Evolutionary conservation across 2,329 filamentous ascomycete species (phyloP).

Genomic region (Sporothrix euskadiensis): DNA sequence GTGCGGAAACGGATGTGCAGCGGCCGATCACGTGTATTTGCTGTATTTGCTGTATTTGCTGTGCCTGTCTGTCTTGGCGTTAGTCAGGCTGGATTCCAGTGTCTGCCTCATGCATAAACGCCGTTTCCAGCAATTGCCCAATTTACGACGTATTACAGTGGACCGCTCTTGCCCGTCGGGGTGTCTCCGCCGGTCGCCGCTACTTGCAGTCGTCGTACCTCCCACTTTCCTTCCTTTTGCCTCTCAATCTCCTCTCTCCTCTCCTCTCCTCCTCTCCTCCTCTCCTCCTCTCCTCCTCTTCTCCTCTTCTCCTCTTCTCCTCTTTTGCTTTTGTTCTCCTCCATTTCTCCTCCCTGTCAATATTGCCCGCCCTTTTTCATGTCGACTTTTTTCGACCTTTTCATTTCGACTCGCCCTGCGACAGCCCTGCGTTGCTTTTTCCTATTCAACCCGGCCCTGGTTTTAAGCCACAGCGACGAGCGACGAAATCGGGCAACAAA

Average conservation of each 20-base stretch:
- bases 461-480: conserved; percentile 4
- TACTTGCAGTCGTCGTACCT: neutral
- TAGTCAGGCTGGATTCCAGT: conserved; percentile 11
- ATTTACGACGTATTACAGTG: neutral
- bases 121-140: neutral
- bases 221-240: neutral
- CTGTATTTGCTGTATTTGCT: neutral
- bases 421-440: neutral
- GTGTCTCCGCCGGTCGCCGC: neutral
- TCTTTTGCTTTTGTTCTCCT: neutral
- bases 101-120: neutral
- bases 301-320: neutral
- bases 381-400: neutral
- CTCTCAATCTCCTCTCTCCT: neutral
- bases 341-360: neutral
- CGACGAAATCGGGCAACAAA: neutral
- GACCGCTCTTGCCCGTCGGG: neutral
- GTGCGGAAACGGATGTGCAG: neutral
- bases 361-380: neutral
- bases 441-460: neutral
- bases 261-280: neutral
- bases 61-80: neutral
- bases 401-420: conserved; percentile 8
- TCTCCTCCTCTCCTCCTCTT: neutral
- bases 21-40: neutral